These are phyloP conservation scores for Bjerkandera adusta DNA, from an alignment of 1,284 basidiomycete genomes.

Conservation along the genomic window DNA sequence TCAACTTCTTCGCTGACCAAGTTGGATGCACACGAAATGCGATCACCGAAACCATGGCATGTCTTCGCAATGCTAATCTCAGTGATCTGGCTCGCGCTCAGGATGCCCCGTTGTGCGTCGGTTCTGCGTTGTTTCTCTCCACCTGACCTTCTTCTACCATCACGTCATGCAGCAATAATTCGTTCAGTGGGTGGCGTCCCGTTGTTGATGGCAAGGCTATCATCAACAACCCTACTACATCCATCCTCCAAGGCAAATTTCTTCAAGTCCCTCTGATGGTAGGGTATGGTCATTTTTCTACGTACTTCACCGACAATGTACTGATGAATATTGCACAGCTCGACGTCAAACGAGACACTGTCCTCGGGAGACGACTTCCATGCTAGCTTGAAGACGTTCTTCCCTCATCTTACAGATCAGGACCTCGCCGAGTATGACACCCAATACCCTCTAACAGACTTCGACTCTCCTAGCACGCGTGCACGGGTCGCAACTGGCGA, in stretches of 20 bases:
- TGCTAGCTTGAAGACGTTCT: slow-evolving; percentile 37
- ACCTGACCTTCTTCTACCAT: background rate
- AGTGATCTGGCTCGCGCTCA: slow-evolving; percentile 52
- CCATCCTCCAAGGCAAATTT: slow-evolving; percentile 43
- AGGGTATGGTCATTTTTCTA: slow-evolving; percentile 38
- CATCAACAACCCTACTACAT: slow-evolving; percentile 43
- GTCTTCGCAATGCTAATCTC: slow-evolving; percentile 46
- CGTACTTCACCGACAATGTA: background rate
- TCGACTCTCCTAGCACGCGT: slow-evolving; percentile 37
- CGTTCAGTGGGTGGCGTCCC: slow-evolving; percentile 38
- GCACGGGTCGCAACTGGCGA: slow-evolving; percentile 48
- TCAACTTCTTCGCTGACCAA: slow-evolving; percentile 44
- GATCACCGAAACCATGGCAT: slow-evolving; percentile 37
- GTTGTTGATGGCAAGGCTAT: slow-evolving; percentile 51
- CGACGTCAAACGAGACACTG: slow-evolving; percentile 56
- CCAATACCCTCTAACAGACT: slow-evolving; percentile 40
- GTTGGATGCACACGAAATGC: slow-evolving; percentile 46
- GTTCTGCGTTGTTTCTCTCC: too few relatives aligned
- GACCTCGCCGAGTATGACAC: slow-evolving; percentile 39
- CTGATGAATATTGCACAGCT: slow-evolving; percentile 27
- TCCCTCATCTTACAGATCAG: slow-evolving; percentile 40
- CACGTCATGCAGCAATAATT: slow-evolving; percentile 24
- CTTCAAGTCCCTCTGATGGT: slow-evolving; percentile 51
- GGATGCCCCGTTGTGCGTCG: slow-evolving; percentile 40
- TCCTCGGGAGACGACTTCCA: slow-evolving; percentile 35